Percentiles rank a stretch among this genome's conserved stretches.
phyloP scores from a whole-genome alignment of 2,329 filamentous ascomycete species.

The Aspergillus sp. region DNA sequence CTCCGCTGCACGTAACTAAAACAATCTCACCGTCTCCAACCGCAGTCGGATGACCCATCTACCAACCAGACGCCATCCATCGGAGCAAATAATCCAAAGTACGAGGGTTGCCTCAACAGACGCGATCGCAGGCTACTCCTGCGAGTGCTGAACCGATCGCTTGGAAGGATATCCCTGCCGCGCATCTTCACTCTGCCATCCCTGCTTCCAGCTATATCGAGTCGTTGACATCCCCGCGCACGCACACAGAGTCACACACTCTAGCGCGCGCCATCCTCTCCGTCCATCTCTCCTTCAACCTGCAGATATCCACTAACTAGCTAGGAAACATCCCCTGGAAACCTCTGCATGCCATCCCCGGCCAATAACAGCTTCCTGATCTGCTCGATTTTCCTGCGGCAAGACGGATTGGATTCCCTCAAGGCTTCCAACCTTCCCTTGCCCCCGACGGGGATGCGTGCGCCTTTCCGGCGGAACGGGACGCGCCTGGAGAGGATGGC shows the following conservation, averaged over 20 bases:
- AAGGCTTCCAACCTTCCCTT: background rate
- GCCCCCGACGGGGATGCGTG: background rate
- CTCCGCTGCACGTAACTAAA: background rate
- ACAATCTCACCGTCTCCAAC: background rate
- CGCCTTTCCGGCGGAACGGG: constrained; percentile 1
- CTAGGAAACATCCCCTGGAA: background rate
- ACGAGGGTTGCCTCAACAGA: background rate
- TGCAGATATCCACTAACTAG: background rate
- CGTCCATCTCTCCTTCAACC: background rate
- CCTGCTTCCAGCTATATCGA: background rate
- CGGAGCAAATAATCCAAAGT: background rate
- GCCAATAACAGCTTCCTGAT: background rate
- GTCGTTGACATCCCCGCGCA: too few relatives aligned
- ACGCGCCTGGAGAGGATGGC: background rate
- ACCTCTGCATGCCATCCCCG: background rate
- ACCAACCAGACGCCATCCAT: background rate
- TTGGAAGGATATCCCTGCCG: constrained; percentile 4
- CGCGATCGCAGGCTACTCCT: background rate
- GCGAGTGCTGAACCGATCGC: background rate
- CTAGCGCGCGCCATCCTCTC: background rate
- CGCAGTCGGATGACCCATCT: background rate
- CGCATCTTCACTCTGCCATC: background rate
- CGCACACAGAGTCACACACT: background rate
- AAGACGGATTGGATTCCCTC: constrained; percentile 2
- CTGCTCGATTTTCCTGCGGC: constrained; percentile 1